These are phyloP conservation scores for Hondaea fermentalgiana DNA, from an alignment of 108 stramenopile species.

Conservation along the genomic window DNA sequence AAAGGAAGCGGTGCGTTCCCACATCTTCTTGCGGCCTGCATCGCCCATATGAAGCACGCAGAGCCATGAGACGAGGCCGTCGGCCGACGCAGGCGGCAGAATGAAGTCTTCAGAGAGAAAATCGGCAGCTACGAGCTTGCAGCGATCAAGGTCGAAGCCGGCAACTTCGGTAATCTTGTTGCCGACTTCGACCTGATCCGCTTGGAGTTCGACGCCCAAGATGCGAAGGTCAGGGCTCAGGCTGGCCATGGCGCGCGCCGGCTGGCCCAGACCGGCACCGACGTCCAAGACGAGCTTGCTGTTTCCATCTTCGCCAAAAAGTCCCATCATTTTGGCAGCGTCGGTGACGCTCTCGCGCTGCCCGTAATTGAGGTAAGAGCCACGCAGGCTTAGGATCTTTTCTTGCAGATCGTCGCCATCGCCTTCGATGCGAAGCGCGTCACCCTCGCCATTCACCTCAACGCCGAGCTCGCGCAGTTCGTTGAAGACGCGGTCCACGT, in stretches of 20 bases:
- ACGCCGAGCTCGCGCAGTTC: not conserved
- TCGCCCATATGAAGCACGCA: not conserved
- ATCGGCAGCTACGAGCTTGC: not conserved
- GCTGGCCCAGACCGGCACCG: not conserved
- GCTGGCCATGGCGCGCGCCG: not conserved
- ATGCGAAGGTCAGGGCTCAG: not conserved
- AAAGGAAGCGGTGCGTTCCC: not conserved
- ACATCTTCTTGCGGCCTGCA: not conserved
- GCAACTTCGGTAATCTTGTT: not conserved
- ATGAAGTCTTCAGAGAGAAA: not conserved
- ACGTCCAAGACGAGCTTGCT: not conserved
- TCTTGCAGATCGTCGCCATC: not conserved
- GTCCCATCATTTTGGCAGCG: not conserved
- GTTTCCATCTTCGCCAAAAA: not conserved
- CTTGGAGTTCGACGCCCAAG: not conserved
- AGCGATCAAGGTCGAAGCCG: not conserved
- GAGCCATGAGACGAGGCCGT: not conserved
- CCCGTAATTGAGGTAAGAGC: not conserved
- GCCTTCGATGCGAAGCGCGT: not conserved
- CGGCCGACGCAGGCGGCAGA: not conserved
- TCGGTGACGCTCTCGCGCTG: not conserved
- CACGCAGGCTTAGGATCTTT: not conserved
- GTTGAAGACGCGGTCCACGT: not conserved
- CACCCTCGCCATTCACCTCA: not conserved
- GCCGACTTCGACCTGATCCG: not conserved